Conservation (phyloP, 2,329 filamentous ascomycete species). For the Penicillium sp. region DNA sequence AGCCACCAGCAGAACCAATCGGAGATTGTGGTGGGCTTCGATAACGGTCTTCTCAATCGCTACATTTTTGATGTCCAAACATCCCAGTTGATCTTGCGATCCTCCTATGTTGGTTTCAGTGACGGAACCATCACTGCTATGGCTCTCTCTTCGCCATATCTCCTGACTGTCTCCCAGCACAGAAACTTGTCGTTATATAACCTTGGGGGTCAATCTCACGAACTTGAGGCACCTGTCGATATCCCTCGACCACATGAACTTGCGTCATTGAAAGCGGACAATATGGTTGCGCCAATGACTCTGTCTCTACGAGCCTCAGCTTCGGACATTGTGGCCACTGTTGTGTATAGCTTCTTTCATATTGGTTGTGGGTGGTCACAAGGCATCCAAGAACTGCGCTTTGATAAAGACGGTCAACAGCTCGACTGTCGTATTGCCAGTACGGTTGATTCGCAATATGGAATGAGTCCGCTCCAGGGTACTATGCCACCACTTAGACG, state of each 20-base stretch:
- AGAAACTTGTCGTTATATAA: slow-evolving; percentile 75
- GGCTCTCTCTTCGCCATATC: slow-evolving; percentile 70
- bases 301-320: slow-evolving; percentile 73
- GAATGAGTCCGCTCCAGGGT: slow-evolving; percentile 18
- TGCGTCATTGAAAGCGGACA: slow-evolving; percentile 77
- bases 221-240: slow-evolving; percentile 3
- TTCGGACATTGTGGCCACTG: slow-evolving; percentile 69
- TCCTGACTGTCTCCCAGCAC: slow-evolving; percentile 73
- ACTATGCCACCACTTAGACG: slow-evolving; percentile 7
- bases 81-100: slow-evolving; percentile 49
- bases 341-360: slow-evolving; percentile 80
- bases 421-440: slow-evolving; percentile 39
- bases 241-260: slow-evolving; percentile 54
- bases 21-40: slow-evolving; percentile 67
- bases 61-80: slow-evolving; percentile 59
- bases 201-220: slow-evolving; percentile 41
- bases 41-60: slow-evolving; percentile 67
- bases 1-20: slow-evolving; percentile 49
- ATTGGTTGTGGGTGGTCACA: slow-evolving; percentile 79
- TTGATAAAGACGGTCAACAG: slow-evolving; percentile 51
- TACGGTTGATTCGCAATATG: slow-evolving; percentile 40
- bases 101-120: slow-evolving; percentile 60
- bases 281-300: slow-evolving; percentile 72
- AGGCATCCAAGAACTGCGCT: slow-evolving; percentile 83
- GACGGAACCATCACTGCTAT: slow-evolving; percentile 68